phyloP scores from a whole-genome alignment of 352 stramenopile species.

The Phytophthora hibernalis region DNA sequence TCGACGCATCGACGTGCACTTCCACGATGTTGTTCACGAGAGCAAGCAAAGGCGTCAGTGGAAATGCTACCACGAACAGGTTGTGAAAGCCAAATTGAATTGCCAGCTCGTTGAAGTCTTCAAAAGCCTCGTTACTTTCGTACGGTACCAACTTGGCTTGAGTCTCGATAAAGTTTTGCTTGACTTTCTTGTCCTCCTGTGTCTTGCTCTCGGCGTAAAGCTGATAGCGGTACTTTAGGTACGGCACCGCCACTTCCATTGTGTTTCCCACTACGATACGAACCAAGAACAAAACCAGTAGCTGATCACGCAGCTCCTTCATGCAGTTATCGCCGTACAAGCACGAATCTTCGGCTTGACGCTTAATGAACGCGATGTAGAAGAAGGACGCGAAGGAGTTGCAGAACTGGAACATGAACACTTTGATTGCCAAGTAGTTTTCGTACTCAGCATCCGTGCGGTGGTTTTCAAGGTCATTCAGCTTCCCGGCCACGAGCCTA shows the following conservation, averaged over 20 bases:
- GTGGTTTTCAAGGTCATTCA: slow-evolving; percentile 96
- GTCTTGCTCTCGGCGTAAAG: slow-evolving; percentile 58
- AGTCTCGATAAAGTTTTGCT: slow-evolving; percentile 87
- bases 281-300: slow-evolving; percentile 93
- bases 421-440: slow-evolving; percentile 97
- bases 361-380: slow-evolving; percentile 92
- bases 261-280: slow-evolving; percentile 93
- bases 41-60: slow-evolving; percentile 91
- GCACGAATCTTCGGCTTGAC: slow-evolving; percentile 70
- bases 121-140: slow-evolving; percentile 81
- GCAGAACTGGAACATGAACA: slow-evolving; percentile 98
- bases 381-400: slow-evolving; percentile 98
- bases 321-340: slow-evolving; percentile 83
- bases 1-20: slow-evolving; percentile 89
- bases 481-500: slow-evolving; percentile 86
- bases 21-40: slow-evolving; percentile 93
- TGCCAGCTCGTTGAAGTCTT: slow-evolving; percentile 93
- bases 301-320: slow-evolving; percentile 89
- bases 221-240: slow-evolving; percentile 80
- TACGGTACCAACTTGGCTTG: slow-evolving; percentile 86
- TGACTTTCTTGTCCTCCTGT: slow-evolving; percentile 40
- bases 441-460: slow-evolving; percentile 90
- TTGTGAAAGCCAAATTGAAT: slow-evolving; percentile 97
- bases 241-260: slow-evolving; percentile 88
- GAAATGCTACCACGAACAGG: slow-evolving; percentile 94